Conservation (phyloP, 768 basidiomycete genomes). For the Xerocomellus intermedius region DNA sequence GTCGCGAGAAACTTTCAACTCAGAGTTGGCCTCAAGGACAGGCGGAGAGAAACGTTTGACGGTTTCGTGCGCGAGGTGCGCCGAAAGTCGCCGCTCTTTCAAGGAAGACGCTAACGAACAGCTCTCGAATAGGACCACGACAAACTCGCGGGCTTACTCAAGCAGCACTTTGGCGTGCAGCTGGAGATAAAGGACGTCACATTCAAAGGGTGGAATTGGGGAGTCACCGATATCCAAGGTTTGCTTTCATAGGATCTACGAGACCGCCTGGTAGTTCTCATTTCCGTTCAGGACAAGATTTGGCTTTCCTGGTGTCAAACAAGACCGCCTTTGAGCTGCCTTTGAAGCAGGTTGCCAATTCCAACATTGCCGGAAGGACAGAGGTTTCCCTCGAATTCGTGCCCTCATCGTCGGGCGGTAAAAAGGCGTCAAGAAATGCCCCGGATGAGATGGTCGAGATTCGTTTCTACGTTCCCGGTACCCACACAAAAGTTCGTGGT, state of each 20-base stretch:
- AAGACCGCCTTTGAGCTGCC: slow-evolving; percentile 90
- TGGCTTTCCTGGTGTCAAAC: slow-evolving; percentile 87
- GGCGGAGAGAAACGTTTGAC: slow-evolving; percentile 82
- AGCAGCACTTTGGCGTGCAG: slow-evolving; percentile 83
- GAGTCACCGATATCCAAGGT: slow-evolving; percentile 93
- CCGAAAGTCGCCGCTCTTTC: not conserved
- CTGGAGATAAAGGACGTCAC: slow-evolving; percentile 85
- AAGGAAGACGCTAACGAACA: not conserved
- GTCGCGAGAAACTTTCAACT: slow-evolving; percentile 94
- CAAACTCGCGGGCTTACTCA: slow-evolving; percentile 72
- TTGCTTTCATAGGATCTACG: slow-evolving; percentile 12
- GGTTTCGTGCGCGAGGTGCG: slow-evolving; percentile 87
- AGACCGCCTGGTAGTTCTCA: not conserved
- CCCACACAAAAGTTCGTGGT: slow-evolving; percentile 55
- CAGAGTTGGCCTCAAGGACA: slow-evolving; percentile 75
- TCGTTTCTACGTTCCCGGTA: slow-evolving; percentile 92
- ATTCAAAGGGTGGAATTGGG: slow-evolving; percentile 99
- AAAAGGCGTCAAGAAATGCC: slow-evolving; percentile 41
- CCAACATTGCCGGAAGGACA: slow-evolving; percentile 94
- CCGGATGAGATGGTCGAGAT: slow-evolving; percentile 94
- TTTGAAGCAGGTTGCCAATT: slow-evolving; percentile 84
- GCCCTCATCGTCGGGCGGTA: slow-evolving; percentile 42
- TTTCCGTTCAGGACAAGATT: slow-evolving; percentile 67
- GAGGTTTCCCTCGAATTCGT: slow-evolving; percentile 99
- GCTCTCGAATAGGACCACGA: slow-evolving; percentile 73